phyloP scores from a whole-genome alignment of 108 stramenopile genomes.

The Cyclotella baltica region DNA sequence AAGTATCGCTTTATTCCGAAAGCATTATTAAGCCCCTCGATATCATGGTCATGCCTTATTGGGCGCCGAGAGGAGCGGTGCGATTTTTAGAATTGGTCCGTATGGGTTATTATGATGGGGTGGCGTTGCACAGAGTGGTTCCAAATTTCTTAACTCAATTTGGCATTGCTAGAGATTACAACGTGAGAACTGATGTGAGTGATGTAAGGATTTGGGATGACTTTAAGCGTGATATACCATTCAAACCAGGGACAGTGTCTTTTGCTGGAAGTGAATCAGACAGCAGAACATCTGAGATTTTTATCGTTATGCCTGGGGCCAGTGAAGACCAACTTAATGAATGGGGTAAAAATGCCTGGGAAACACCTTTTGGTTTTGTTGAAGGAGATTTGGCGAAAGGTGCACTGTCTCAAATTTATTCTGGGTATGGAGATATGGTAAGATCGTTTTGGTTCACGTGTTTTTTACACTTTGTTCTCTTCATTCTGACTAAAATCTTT shows the following conservation, averaged over 20 bases:
- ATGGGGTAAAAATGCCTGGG: slow-evolving; percentile 79
- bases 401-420: slow-evolving; percentile 67
- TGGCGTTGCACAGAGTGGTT: slow-evolving; percentile 73
- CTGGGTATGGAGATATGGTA: slow-evolving; percentile 83
- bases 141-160: slow-evolving; percentile 77
- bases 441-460: neutral
- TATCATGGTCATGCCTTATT: slow-evolving; percentile 46
- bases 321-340: slow-evolving; percentile 58
- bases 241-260: slow-evolving; percentile 42
- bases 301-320: slow-evolving; percentile 76
- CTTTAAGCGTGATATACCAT: slow-evolving; percentile 4
- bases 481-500: neutral
- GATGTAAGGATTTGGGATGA: slow-evolving; percentile 51
- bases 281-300: slow-evolving; percentile 80
- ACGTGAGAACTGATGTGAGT: slow-evolving; percentile 3
- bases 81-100: slow-evolving; percentile 53
- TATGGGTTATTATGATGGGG: slow-evolving; percentile 65
- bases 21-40: slow-evolving; percentile 11
- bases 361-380: slow-evolving; percentile 85
- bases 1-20: slow-evolving; percentile 15
- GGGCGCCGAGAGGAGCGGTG: slow-evolving; percentile 50
- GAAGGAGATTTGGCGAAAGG: slow-evolving; percentile 69
- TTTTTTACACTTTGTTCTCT: neutral
- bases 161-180: slow-evolving; percentile 48
- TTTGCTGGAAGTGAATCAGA: slow-evolving; percentile 73